Evolutionary conservation across 2,329 filamentous ascomycete species (phyloP), one percentile per base, ranked within the genome.

Genomic region (Neonectria neomacrospora): DNA sequence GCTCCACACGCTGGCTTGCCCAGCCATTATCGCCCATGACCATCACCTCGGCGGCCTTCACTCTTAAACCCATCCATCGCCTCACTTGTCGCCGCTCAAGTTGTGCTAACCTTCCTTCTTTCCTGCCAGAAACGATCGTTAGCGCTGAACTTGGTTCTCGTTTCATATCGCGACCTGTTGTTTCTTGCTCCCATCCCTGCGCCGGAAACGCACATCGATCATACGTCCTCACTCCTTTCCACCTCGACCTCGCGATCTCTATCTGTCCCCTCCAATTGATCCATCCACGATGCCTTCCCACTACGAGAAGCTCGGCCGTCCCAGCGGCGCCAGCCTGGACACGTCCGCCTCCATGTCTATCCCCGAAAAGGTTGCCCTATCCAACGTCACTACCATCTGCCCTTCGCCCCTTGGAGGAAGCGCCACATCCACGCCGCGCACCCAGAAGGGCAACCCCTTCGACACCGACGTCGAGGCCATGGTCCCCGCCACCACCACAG

Each of bases 391-490:
- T 10, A 72, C 70, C 20, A 56, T 71, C 20, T 66, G 59, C 50
- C 63, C 67, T 4, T 67, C 67, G 12, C 61, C 71, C n/a, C 56
- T 60, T 30, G 67, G 75, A 42, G 65, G 74, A 52, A 80, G 78
- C 66, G 78, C 79, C 63, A 73, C 80, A 22, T 82, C 83, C 0
- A 82, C 82, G 11, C 83, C 85, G 1, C 75, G 75, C 44, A 81
- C 82, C 1, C 76, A 78, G 42, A 75, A 76, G 42, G 77, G 74
- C 44, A 85, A 86, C 68, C 85, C 85, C 22, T 88, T 88, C 70
- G 86, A 88, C 54, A 83, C 83, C 5, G 86, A 88, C 67, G 78
- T 88, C 52, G 86, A 88, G 73, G 85, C 84, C 37, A 82, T 84
- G 76, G 74, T 82, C 47, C 78, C 82, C 14, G 65, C 67, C 2